Conservation (phyloP, 1,284 basidiomycete species). For the Tylopilus orsonianus region DNA sequence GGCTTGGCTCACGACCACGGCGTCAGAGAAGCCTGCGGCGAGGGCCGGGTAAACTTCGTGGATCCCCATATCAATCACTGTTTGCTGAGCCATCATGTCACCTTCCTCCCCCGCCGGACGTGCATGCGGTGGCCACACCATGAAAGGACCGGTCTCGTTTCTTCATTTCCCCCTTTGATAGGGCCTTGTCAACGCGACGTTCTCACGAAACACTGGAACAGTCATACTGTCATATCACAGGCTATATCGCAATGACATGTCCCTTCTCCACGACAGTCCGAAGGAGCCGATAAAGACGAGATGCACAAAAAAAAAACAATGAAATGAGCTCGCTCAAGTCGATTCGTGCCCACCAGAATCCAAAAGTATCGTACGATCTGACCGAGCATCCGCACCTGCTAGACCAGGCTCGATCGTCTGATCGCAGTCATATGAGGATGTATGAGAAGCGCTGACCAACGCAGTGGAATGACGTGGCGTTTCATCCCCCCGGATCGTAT, state of each 20-base stretch:
- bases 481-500: conserved; percentile 37
- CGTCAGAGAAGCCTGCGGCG: no score
- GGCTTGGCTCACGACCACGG: no score
- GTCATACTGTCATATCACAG: conserved; percentile 10
- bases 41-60: no score
- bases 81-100: no score
- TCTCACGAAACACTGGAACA: no score
- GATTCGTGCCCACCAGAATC: conserved; percentile 15
- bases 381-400: conserved; percentile 28
- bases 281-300: not conserved
- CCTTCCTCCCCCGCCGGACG: not conserved
- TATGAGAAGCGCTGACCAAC: conserved; percentile 27
- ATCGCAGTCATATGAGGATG: conserved; percentile 25
- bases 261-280: not conserved
- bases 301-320: not conserved
- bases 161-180: not conserved
- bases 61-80: not conserved
- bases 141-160: no score
- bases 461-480: conserved; percentile 51
- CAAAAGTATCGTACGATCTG: conserved; percentile 35
- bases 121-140: not conserved
- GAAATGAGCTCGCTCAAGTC: conserved; percentile 4
- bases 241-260: conserved; percentile 1
- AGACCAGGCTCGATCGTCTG: conserved; percentile 30
- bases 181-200: no score